phyloP scores from a whole-genome alignment of 106 monocot genomes.

The Gastrodia elata region DNA sequence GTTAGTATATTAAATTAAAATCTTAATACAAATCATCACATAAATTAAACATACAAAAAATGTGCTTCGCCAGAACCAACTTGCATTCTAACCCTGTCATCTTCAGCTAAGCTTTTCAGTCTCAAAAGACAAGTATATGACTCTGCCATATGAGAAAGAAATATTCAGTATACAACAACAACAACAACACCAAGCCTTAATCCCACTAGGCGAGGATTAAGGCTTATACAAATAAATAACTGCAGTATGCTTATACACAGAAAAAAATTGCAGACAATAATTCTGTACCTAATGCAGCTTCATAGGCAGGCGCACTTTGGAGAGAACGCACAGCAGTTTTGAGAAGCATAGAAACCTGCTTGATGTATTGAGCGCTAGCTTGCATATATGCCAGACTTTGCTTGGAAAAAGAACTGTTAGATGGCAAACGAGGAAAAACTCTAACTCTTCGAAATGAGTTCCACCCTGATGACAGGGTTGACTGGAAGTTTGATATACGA shows the following conservation, averaged over 20 bases:
- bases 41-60: slow-evolving; percentile 68
- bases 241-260: too few relatives aligned
- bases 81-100: slow-evolving; percentile 62
- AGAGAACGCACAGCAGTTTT: slow-evolving; percentile 73
- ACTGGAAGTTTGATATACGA: slow-evolving; percentile 66
- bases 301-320: slow-evolving; percentile 58
- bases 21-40: slow-evolving; percentile 1
- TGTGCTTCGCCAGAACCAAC: slow-evolving; percentile 90
- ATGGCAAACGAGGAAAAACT: slow-evolving; percentile 56
- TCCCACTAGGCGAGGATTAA: too few relatives aligned
- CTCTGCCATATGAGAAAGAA: slow-evolving; percentile 8
- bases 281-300: slow-evolving; percentile 32
- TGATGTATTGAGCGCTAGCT: slow-evolving; percentile 80
- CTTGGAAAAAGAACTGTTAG: slow-evolving; percentile 59
- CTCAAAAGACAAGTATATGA: slow-evolving; percentile 74
- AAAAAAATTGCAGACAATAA: not conserved
- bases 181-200: too few relatives aligned
- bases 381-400: slow-evolving; percentile 90
- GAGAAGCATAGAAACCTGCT: slow-evolving; percentile 75
- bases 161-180: slow-evolving; percentile 3
- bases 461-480: slow-evolving; percentile 74
- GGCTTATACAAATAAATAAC: not conserved
- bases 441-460: slow-evolving; percentile 62
- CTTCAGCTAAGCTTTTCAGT: slow-evolving; percentile 75
- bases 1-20: slow-evolving; percentile 1